A percentile compares a stretch with the other conserved stretches of the same genome.
Evolutionary conservation across 2,329 filamentous ascomycete genomes (phyloP).

Genomic region (Xylariaceae sp.): DNA sequence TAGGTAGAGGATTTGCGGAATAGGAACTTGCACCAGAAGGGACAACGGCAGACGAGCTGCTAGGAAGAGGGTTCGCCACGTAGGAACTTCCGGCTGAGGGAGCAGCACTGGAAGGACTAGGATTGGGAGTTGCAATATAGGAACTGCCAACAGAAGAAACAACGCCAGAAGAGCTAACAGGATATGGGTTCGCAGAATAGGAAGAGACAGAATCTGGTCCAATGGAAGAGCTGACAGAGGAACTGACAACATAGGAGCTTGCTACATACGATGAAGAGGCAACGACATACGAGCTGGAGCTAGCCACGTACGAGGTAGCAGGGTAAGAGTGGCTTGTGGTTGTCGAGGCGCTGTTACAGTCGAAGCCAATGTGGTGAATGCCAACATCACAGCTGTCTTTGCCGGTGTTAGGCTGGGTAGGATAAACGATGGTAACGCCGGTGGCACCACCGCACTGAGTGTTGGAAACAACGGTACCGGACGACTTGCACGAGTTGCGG

Average conservation of each 20-base stretch:
- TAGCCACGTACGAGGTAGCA: constrained; percentile 20
- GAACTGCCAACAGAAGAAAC: no score
- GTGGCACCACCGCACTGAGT: constrained; percentile 88
- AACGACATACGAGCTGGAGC: constrained; percentile 20
- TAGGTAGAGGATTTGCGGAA: no score
- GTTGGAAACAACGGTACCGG: constrained; percentile 72
- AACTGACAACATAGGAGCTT: neutral
- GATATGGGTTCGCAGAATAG: neutral
- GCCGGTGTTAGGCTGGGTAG: constrained; percentile 53
- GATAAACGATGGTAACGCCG: constrained; percentile 68
- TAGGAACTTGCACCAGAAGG: no score
- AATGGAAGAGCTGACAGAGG: neutral
- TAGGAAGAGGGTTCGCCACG: no score
- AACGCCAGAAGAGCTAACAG: neutral
- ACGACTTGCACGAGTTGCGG: constrained; percentile 60
- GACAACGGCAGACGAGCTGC: no score
- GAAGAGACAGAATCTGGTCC: neutral
- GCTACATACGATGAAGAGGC: neutral
- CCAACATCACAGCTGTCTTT: constrained; percentile 64
- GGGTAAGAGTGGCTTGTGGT: constrained; percentile 26
- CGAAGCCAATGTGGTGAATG: constrained; percentile 71
- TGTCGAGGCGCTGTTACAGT: constrained; percentile 52
- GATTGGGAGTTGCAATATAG: no score
- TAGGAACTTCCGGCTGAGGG: no score
- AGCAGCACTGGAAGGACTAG: no score